Base-by-base conservation (phyloP, 169 alveolate species). In the Cryptosporidium baileyi region DNA sequence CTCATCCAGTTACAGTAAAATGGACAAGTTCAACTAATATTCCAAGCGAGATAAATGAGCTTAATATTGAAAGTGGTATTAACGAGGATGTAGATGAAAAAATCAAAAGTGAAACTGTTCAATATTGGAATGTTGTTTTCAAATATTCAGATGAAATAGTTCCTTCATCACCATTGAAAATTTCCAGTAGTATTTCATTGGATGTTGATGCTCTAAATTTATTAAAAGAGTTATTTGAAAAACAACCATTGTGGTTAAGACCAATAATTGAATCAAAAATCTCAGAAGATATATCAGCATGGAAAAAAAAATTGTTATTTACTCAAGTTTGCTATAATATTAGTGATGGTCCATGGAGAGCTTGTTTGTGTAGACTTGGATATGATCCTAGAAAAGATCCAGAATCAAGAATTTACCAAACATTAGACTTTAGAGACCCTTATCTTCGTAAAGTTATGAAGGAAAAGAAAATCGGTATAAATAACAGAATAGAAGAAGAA, bases 331-430 rank as follows among this genome's bases (percentile, higher is more conserved):
- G 92, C 60, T 89, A 85, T 61, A 85, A 89, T 43, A 85, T 89
- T 60, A 79, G 90, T 45, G 89, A 89, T 26, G 92, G 92, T 3
- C 92, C 92, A 11, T 89, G 92, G 92, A 89, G 92, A 51, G 90
- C 91, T 28, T 85, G 91, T 36, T 80, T 85, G n/a, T 89, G 92
- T 57, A 82, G 88, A 67, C 67, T 85, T 38, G 92, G 92, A 2
- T 89, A 89, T 54, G 92, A 89, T 41, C 92, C 92, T 22, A 81
- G 92, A 57, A 89, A 82, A 11, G 91, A 89, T 34, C 88, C 90
- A 6, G 61, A 88, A 43, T 85, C 91, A 36, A 85, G 89, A 67
- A 81, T 82, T n/a, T 89, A 89, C 41, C 92, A 89, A 62, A 89
- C 92, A 5, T 45, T 89, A 47, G 92, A 89, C 60, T 89, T 89